Conservation (phyloP, 352 stramenopile species). For the Globisporangium iwayamae region DNA sequence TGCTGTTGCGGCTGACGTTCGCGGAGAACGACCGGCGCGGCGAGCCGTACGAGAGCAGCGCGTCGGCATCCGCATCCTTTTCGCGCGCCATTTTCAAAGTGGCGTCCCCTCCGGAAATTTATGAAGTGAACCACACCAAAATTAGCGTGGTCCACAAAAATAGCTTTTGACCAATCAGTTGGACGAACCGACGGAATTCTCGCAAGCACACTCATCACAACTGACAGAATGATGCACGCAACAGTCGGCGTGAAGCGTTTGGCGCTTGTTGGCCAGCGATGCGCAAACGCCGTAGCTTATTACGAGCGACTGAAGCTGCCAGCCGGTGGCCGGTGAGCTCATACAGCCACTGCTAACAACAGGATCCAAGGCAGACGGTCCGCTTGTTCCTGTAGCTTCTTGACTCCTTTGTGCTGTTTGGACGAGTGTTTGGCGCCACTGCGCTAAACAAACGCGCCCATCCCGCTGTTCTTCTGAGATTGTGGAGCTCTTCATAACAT, state of each 20-base stretch:
- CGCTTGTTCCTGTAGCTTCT: background rate
- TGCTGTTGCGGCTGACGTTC: conserved; percentile 13
- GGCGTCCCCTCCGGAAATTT: background rate
- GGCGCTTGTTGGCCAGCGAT: no score
- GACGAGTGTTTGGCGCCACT: background rate
- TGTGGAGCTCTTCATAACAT: background rate
- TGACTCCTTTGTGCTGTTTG: background rate
- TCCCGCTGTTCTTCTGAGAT: background rate
- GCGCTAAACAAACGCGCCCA: background rate
- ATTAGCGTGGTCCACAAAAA: conserved; percentile 9
- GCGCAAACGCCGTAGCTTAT: background rate
- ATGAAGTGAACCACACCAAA: background rate
- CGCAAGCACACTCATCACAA: no score
- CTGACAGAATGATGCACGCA: no score
- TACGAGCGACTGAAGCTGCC: background rate
- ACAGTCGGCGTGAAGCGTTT: no score
- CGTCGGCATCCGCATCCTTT: conserved; percentile 30
- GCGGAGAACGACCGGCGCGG: conserved; percentile 32
- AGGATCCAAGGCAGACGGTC: background rate
- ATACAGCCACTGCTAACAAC: background rate
- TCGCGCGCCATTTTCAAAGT: conserved; percentile 9
- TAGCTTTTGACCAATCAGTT: background rate
- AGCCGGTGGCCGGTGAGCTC: background rate
- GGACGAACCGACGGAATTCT: no score
- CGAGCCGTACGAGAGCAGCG: conserved; percentile 57